A percentile compares a stretch with the other conserved stretches of the same genome.
phyloP scores from a whole-genome alignment of 257 asterid genomes.

The Eustoma russellianum region DNA sequence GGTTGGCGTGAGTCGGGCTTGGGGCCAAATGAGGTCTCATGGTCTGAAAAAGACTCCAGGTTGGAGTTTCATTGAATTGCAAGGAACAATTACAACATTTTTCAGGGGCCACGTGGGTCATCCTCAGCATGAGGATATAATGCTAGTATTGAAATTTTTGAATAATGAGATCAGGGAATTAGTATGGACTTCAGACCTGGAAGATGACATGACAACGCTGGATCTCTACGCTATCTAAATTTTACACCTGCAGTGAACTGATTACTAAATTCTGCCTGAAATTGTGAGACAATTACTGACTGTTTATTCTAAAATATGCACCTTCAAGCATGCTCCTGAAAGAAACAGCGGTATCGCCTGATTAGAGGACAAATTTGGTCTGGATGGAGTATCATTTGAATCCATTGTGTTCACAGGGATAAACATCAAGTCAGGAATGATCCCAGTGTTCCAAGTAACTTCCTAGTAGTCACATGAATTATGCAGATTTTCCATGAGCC shows the following conservation, averaged over 20 bases:
- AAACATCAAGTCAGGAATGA: too few relatives aligned
- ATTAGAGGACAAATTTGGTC: too few relatives aligned
- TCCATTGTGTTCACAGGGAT: too few relatives aligned
- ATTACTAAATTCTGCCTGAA: not conserved
- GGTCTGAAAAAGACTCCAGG: conserved; percentile 71
- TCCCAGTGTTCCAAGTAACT: too few relatives aligned
- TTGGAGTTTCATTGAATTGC: conserved; percentile 74
- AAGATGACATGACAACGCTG: not conserved
- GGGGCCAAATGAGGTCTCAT: conserved; percentile 61
- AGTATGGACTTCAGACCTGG: not conserved
- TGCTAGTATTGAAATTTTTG: conserved; percentile 29
- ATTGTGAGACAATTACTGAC: too few relatives aligned
- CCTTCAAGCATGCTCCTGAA: too few relatives aligned
- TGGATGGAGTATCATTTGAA: too few relatives aligned
- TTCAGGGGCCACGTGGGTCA: conserved; percentile 56
- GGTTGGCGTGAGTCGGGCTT: conserved; percentile 79
- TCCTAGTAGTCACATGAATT: too few relatives aligned
- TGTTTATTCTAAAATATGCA: too few relatives aligned
- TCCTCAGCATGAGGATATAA: conserved; percentile 42
- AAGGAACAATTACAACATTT: conserved; percentile 53
- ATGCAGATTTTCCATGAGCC: too few relatives aligned
- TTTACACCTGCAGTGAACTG: not conserved
- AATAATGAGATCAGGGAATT: conserved; percentile 32
- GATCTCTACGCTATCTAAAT: not conserved
- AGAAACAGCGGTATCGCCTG: too few relatives aligned